A percentile compares a stretch with the other conserved stretches of the same genome.
phyloP scores from a whole-genome alignment of 1,284 basidiomycete genomes.

The Cutaneotrichosporon arboriforme region DNA sequence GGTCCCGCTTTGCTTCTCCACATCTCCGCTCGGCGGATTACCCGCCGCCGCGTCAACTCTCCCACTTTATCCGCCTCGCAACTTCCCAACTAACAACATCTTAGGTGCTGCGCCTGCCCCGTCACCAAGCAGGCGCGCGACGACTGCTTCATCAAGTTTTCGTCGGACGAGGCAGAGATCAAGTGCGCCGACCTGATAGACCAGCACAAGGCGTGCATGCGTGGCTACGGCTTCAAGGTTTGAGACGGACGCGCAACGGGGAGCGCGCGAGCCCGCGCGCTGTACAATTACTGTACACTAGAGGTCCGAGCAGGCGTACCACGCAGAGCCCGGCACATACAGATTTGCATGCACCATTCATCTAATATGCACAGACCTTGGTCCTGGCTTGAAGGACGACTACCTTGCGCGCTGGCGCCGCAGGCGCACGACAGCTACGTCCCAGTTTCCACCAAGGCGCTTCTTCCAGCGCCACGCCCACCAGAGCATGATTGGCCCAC shows the following conservation, averaged over 20 bases:
- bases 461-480: constrained; percentile 44
- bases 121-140: constrained; percentile 86
- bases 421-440: constrained; percentile 37
- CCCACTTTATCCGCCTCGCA: too few species aligned
- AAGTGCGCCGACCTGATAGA: constrained; percentile 75
- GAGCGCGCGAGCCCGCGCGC: too few species aligned
- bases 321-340: background rate
- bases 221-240: constrained; percentile 74
- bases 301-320: background rate
- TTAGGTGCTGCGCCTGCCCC: constrained; percentile 93
- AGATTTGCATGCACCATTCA: constrained; percentile 11
- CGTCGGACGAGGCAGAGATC: constrained; percentile 63
- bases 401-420: constrained; percentile 11
- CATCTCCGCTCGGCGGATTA: too few species aligned
- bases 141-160: constrained; percentile 81
- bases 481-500: constrained; percentile 38
- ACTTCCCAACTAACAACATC: constrained; percentile 1
- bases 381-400: too few species aligned
- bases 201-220: constrained; percentile 85
- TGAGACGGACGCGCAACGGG: too few species aligned
- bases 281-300: background rate
- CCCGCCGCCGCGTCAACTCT: too few species aligned
- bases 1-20: too few species aligned
- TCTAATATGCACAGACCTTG: constrained; percentile 4
- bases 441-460: constrained; percentile 39